These are phyloP conservation scores for Xylaria grammica DNA, from an alignment of 495 filamentous ascomycete species.

Conservation along the genomic window DNA sequence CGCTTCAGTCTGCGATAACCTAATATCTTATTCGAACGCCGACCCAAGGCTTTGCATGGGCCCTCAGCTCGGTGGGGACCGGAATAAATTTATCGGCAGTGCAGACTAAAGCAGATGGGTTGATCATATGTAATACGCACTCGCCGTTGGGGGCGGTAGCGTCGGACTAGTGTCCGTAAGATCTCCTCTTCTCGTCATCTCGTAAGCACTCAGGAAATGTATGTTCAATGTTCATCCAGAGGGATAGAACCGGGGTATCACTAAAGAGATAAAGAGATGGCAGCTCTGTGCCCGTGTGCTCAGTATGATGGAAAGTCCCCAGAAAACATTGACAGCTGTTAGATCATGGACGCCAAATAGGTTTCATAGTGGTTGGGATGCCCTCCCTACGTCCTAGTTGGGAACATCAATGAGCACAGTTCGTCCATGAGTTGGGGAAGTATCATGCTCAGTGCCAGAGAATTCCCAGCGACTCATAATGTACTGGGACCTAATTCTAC, in stretches of 20 bases:
- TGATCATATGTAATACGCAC: neutral
- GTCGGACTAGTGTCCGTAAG: neutral
- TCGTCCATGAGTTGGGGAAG: neutral
- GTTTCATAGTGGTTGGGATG: neutral
- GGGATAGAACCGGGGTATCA: slow-evolving; percentile 12
- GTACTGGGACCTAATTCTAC: slow-evolving; percentile 30
- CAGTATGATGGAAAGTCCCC: neutral
- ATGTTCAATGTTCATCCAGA: slow-evolving; percentile 1
- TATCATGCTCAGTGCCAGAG: neutral
- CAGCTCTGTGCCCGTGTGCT: slow-evolving; percentile 10
- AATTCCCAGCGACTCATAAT: slow-evolving; percentile 20
- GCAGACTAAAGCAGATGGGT: neutral
- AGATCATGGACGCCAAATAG: neutral
- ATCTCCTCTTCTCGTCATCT: neutral
- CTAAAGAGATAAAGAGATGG: slow-evolving; percentile 9
- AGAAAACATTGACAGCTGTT: neutral
- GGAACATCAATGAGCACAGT: no score
- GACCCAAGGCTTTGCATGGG: neutral
- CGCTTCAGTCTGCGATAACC: neutral
- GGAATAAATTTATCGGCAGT: neutral
- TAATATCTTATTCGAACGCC: neutral
- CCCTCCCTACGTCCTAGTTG: neutral
- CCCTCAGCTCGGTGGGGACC: neutral
- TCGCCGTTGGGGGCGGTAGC: neutral
- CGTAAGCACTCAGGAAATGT: neutral